Conservation (phyloP, 306 rosid species). For the Leucaena leucocephala region DNA sequence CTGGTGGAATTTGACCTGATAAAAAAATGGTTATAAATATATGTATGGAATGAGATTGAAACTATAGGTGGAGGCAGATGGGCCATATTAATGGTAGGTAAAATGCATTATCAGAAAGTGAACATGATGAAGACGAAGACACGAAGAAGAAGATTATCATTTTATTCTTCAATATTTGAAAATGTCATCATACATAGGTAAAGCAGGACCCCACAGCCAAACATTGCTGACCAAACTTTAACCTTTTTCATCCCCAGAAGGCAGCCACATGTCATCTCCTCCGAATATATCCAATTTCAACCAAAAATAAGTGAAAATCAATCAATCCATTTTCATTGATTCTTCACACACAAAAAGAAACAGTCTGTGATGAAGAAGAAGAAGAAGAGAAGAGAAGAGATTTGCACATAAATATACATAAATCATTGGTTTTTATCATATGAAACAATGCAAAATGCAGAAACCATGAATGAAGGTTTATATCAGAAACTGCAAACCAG, state of each 20-base stretch:
- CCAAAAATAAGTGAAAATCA: not conserved
- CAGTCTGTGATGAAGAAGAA: not conserved
- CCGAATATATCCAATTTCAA: not conserved
- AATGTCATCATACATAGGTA: conserved; percentile 35
- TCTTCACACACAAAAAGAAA: not conserved
- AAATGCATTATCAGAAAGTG: conserved; percentile 33
- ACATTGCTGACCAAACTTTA: conserved; percentile 35
- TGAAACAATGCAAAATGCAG: not conserved
- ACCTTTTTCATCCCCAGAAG: conserved; percentile 30
- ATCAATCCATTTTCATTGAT: too few species aligned
- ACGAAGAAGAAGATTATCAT: not conserved
- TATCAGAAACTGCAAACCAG: not conserved
- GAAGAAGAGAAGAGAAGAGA: not conserved
- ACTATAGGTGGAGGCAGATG: conserved; percentile 5
- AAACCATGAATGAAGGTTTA: not conserved
- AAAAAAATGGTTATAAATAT: too few species aligned
- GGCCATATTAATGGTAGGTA: conserved; percentile 37
- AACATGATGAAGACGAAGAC: not conserved
- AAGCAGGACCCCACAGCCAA: conserved; percentile 31
- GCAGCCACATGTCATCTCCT: conserved; percentile 6
- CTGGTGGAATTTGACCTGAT: not conserved
- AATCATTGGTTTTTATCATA: not conserved
- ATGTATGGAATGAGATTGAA: conserved; percentile 3
- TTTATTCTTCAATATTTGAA: conserved; percentile 19
- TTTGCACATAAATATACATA: not conserved